Evolutionary conservation across 176 grass and related monocot species (phyloP).

Genomic region (Carex littledalei): DNA sequence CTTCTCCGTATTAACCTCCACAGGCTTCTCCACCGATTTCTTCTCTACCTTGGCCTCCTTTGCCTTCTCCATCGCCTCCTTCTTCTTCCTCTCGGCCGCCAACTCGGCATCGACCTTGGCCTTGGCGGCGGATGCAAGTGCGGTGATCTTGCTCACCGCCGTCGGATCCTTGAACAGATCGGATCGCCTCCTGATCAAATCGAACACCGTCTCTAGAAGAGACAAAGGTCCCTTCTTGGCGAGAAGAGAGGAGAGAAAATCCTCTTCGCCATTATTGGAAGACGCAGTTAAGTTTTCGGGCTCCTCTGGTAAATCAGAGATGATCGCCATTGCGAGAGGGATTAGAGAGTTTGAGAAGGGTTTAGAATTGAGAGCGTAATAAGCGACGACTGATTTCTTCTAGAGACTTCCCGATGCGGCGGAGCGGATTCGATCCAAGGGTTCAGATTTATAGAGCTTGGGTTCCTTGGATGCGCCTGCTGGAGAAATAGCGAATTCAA

Average conservation of each 20-base stretch:
- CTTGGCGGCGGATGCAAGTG: conserved; percentile 47
- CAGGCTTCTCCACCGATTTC: conserved; percentile 17
- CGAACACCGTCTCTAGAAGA: conserved; percentile 63
- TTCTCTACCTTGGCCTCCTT: conserved; percentile 28
- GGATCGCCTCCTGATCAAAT: conserved; percentile 42
- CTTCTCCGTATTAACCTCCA: conserved; percentile 14
- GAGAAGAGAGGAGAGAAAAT: conserved; percentile 40
- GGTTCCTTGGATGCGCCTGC: too few species aligned
- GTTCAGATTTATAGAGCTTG: neutral
- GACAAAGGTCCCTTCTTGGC: conserved; percentile 53
- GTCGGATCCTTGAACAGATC: conserved; percentile 52
- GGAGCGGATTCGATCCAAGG: neutral
- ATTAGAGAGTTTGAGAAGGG: neutral
- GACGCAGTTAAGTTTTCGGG: neutral
- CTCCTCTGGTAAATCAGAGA: conserved; percentile 81
- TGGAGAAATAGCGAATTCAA: too few species aligned
- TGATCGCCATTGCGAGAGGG: conserved; percentile 53
- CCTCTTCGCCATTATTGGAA: conserved; percentile 30
- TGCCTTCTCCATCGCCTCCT: conserved; percentile 26
- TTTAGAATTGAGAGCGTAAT: conserved; percentile 6
- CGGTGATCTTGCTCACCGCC: conserved; percentile 45
- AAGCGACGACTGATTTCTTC: neutral
- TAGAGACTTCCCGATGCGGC: neutral
- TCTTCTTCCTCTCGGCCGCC: conserved; percentile 28
- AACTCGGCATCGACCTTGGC: conserved; percentile 65